Evolutionary conservation across 2,329 filamentous ascomycete species (phyloP).

Genomic region (Talaromyces sp.): DNA sequence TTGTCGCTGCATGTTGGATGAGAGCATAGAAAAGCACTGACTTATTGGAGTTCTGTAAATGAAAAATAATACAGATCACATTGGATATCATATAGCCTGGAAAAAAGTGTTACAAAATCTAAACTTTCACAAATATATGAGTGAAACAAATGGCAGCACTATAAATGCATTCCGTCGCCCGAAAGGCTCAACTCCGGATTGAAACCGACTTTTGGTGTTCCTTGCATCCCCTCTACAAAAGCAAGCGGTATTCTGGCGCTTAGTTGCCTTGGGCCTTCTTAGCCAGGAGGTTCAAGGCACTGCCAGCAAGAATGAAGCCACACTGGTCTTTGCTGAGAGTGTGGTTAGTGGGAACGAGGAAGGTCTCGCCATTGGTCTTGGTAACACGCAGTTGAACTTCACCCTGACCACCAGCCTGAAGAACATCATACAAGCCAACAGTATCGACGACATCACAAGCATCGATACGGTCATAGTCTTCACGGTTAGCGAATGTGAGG

Average conservation of each 20-base stretch:
- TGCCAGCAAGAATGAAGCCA: slow-evolving; percentile 88
- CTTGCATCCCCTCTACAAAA: not conserved
- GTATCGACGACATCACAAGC: slow-evolving; percentile 84
- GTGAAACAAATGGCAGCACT: slow-evolving; percentile 14
- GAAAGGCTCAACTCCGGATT: slow-evolving; percentile 22
- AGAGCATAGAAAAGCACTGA: no score
- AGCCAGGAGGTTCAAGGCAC: slow-evolving; percentile 86
- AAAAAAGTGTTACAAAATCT: slow-evolving; percentile 14
- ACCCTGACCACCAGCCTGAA: slow-evolving; percentile 77
- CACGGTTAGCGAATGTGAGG: slow-evolving; percentile 83
- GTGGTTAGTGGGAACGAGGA: slow-evolving; percentile 78
- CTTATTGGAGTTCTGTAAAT: no score
- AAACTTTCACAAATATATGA: slow-evolving; percentile 17
- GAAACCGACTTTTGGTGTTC: slow-evolving; percentile 22
- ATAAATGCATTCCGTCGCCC: slow-evolving; percentile 16
- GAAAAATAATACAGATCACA: slow-evolving; percentile 31
- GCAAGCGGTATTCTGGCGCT: not conserved
- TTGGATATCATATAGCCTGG: slow-evolving; percentile 32
- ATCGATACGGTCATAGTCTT: slow-evolving; percentile 62
- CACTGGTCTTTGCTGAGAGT: slow-evolving; percentile 89
- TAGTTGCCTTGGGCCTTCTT: slow-evolving; percentile 50
- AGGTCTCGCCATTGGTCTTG: slow-evolving; percentile 66
- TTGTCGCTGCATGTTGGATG: no score
- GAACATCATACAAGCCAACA: slow-evolving; percentile 79
- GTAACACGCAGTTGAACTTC: slow-evolving; percentile 69